A percentile compares a stretch with the other conserved stretches of the same genome.
phyloP scores from a whole-genome alignment of 2,329 filamentous ascomycete species.

The Nemania sp. region DNA sequence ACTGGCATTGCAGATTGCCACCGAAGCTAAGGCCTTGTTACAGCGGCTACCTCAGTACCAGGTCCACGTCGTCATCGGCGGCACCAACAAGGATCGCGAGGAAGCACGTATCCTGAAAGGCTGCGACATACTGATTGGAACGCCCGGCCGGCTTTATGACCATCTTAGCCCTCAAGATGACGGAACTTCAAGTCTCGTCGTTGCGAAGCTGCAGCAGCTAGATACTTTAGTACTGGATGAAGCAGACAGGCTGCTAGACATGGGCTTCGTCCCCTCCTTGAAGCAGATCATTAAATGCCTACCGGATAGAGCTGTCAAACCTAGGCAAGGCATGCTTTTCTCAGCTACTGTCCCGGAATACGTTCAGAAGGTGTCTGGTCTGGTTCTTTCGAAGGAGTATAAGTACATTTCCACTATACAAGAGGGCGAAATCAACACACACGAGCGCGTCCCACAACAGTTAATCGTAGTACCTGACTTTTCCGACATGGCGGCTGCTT shows the following conservation, averaged over 20 bases:
- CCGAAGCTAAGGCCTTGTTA: conserved; percentile 77
- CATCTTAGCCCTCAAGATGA: conserved; percentile 82
- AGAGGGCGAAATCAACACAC: conserved; percentile 80
- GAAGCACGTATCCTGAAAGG: conserved; percentile 77
- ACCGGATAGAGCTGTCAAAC: conserved; percentile 69
- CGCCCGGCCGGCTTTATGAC: conserved; percentile 82
- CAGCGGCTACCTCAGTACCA: conserved; percentile 79
- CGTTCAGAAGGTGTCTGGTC: conserved; percentile 78
- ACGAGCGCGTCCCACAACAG: conserved; percentile 80
- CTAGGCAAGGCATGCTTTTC: conserved; percentile 82
- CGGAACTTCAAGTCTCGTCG: conserved; percentile 71
- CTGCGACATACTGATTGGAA: conserved; percentile 84
- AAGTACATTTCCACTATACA: conserved; percentile 85
- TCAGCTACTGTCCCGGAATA: conserved; percentile 85
- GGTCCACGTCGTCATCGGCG: conserved; percentile 83
- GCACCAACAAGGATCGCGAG: conserved; percentile 78
- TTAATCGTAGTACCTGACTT: conserved; percentile 76
- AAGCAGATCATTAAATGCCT: conserved; percentile 80
- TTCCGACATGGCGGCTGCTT: conserved; percentile 71
- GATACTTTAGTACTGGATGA: conserved; percentile 88
- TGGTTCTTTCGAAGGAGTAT: conserved; percentile 77
- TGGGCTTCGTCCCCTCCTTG: conserved; percentile 84
- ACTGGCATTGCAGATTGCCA: conserved; percentile 76
- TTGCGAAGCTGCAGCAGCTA: conserved; percentile 73
- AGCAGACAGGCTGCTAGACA: conserved; percentile 83